phyloP scores from a whole-genome alignment of 805 yeast genomes.

The Tetrapisispora nanseiensis region DNA sequence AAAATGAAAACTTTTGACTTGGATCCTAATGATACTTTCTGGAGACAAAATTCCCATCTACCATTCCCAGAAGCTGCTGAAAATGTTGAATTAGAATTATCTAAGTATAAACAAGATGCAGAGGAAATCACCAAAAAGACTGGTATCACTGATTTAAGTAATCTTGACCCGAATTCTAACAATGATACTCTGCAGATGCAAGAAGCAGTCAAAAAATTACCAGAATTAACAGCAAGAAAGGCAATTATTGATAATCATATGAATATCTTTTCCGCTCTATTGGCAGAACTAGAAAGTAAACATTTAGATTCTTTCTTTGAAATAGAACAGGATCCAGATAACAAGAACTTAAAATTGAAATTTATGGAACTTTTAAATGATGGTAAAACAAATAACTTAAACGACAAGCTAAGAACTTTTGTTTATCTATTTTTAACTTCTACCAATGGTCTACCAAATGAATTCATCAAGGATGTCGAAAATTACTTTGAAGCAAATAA shows the following conservation, averaged over 20 bases:
- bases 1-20: conserved; percentile 58
- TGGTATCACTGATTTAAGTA: conserved; percentile 58
- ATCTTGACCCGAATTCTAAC: conserved; percentile 47
- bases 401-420: conserved; percentile 84
- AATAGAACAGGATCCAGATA: conserved; percentile 72
- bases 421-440: conserved; percentile 59
- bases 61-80: conserved; percentile 99
- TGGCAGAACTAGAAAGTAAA: conserved; percentile 77
- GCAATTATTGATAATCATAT: conserved; percentile 89
- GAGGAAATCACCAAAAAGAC: conserved; percentile 73
- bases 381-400: conserved; percentile 46
- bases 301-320: conserved; percentile 86
- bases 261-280: conserved; percentile 80
- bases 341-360: conserved; percentile 38
- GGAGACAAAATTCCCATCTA: conserved; percentile 71
- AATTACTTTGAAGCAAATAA: conserved; percentile 46
- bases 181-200: conserved; percentile 60
- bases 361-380: conserved; percentile 51
- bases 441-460: conserved; percentile 34
- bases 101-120: conserved; percentile 77
- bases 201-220: conserved; percentile 84
- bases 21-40: conserved; percentile 89
- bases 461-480: conserved; percentile 53
- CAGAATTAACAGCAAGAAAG: conserved; percentile 84
- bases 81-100: conserved; percentile 77